Conservation (phyloP, 257 asterid species). For the Echites panduratus region DNA sequence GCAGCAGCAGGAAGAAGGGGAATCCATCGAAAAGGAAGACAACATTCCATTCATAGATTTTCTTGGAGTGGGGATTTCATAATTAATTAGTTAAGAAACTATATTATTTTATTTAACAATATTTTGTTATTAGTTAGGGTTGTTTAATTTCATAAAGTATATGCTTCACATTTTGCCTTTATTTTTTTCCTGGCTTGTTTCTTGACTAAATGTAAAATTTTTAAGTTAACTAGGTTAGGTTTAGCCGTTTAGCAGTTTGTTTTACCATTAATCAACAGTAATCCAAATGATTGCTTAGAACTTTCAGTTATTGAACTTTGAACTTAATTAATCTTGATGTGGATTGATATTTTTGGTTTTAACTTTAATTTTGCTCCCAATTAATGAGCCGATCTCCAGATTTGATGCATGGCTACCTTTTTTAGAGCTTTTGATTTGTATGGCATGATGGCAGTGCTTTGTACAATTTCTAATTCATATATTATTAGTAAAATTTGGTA, state of each 20-base stretch:
- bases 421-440: neutral
- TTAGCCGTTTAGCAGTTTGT: constrained; percentile 2
- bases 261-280: constrained; percentile 1
- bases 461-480: neutral
- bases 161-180: constrained; percentile 6
- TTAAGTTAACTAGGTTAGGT: neutral
- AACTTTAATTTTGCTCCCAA: neutral
- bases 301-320: neutral
- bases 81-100: constrained; percentile 33
- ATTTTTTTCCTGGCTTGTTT: constrained; percentile 7
- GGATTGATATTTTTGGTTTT: neutral
- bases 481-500: too few species aligned
- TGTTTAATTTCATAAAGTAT: neutral
- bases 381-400: too few species aligned
- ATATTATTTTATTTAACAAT: constrained; percentile 10
- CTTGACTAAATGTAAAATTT: neutral
- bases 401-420: neutral
- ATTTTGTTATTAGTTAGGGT: constrained; percentile 7
- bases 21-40: constrained; percentile 37
- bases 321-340: neutral
- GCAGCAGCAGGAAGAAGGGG: constrained; percentile 27
- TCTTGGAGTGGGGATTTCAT: constrained; percentile 87
- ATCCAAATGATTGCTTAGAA: constrained; percentile 2
- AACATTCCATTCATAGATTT: constrained; percentile 82
- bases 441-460: neutral